A percentile compares a stretch with the other conserved stretches of the same genome.
Conservation (phyloP, 352 stramenopile species). For the Pythium apleroticum region DNA sequence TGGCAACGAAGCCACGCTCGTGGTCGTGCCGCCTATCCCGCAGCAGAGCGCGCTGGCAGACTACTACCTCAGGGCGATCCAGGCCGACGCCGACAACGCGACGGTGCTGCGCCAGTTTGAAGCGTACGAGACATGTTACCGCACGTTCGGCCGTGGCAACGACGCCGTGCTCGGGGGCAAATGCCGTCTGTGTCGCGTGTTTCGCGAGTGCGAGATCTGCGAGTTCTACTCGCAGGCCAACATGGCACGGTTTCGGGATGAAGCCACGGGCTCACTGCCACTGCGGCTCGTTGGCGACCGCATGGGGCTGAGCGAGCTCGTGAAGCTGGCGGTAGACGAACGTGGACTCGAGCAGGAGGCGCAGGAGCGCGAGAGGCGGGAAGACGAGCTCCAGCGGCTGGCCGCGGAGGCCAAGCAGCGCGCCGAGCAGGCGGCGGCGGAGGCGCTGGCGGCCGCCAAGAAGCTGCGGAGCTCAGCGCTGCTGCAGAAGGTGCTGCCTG, state of each 20-base stretch:
- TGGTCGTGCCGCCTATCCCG: conserved; percentile 70
- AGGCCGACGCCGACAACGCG: conserved; percentile 89
- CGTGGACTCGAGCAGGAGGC: conserved; percentile 42
- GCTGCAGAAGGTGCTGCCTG: conserved; percentile 5
- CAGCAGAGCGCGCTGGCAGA: conserved; percentile 67
- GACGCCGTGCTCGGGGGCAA: conserved; percentile 20
- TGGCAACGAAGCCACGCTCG: conserved; percentile 88
- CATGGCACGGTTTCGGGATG: conserved; percentile 26
- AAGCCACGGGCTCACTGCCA: conserved; percentile 18
- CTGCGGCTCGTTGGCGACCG: conserved; percentile 44
- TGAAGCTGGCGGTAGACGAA: conserved; percentile 48
- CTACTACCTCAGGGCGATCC: conserved; percentile 88
- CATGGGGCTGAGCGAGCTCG: conserved; percentile 59
- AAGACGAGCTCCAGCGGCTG: conserved; percentile 3
- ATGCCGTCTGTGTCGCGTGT: conserved; percentile 84
- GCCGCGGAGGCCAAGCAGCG: not conserved
- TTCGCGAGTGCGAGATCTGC: conserved; percentile 87
- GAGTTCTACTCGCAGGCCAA: conserved; percentile 61
- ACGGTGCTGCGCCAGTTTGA: conserved; percentile 90
- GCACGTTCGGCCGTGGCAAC: conserved; percentile 63
- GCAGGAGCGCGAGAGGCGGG: conserved; percentile 31
- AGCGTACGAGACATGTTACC: conserved; percentile 80
- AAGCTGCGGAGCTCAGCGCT: not conserved
- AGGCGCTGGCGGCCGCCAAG: not conserved
- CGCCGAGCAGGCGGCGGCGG: conserved; percentile 4